Conservation (phyloP, 257 asterid species). For the Solanum lignicaule region DNA sequence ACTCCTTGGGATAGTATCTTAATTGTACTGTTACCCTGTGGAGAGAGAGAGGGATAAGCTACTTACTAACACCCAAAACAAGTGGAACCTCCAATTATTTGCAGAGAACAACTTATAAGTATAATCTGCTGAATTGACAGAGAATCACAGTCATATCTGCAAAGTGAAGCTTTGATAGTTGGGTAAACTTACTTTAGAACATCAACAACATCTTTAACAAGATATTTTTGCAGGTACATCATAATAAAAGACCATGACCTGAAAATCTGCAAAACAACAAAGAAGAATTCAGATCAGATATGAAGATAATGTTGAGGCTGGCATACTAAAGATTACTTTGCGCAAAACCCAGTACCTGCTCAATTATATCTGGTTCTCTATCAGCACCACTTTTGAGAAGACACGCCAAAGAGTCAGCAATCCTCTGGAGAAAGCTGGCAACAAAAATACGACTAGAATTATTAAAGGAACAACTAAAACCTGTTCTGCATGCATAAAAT, state of each 20-base stretch:
- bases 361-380: conserved; percentile 79
- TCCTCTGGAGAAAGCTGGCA: conserved; percentile 60
- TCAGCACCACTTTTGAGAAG: conserved; percentile 88
- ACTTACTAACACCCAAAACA: background rate
- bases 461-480: background rate
- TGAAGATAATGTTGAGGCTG: background rate
- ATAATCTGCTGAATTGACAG: background rate
- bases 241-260: conserved; percentile 72
- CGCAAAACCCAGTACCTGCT: conserved; percentile 43
- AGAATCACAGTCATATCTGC: background rate
- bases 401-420: conserved; percentile 41
- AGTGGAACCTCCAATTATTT: background rate
- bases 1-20: conserved; percentile 70
- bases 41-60: background rate
- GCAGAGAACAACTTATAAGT: background rate
- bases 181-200: conserved; percentile 48
- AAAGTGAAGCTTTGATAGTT: background rate
- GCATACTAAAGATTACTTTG: background rate
- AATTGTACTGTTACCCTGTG: conserved; percentile 52
- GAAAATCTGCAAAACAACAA: conserved; percentile 54
- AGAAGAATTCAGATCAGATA: background rate
- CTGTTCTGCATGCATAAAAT: background rate
- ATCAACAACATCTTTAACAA: conserved; percentile 39
- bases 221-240: conserved; percentile 81
- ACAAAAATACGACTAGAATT: conserved; percentile 3